A percentile compares a stretch with the other conserved stretches of the same genome.
Conservation (phyloP, 2,329 filamentous ascomycete species). For the Beauveria sp. region DNA sequence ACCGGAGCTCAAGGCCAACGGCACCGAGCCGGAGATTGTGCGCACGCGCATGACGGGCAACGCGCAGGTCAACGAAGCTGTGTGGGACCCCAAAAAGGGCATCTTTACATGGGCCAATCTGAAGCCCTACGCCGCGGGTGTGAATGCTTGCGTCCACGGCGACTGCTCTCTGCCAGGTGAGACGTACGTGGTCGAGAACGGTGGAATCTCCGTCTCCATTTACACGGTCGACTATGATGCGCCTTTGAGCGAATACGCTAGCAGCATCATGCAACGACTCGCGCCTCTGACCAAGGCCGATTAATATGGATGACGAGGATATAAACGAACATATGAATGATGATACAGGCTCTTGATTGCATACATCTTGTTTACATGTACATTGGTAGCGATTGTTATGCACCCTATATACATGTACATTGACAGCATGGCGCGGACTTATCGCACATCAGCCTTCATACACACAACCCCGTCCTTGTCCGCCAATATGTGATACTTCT, state of each 20-base stretch:
- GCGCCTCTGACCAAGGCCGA: constrained; percentile 15
- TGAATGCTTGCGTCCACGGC: constrained; percentile 43
- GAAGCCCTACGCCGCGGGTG: constrained; percentile 28
- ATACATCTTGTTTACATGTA: neutral
- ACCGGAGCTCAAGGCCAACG: constrained; percentile 33
- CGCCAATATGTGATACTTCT: neutral
- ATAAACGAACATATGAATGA: neutral
- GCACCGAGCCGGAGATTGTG: constrained; percentile 33
- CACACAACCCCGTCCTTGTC: constrained; percentile 9
- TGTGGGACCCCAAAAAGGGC: constrained; percentile 33
- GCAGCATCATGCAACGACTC: constrained; percentile 19
- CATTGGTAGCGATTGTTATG: neutral
- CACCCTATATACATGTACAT: neutral
- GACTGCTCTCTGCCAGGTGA: constrained; percentile 43
- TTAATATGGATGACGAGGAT: neutral
- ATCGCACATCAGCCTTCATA: constrained; percentile 10
- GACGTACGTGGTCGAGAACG: constrained; percentile 36
- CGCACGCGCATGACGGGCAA: constrained; percentile 42
- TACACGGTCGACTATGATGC: constrained; percentile 46
- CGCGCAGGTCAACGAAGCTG: constrained; percentile 37
- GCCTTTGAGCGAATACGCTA: constrained; percentile 23
- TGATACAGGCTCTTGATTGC: neutral
- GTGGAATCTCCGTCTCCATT: constrained; percentile 33
- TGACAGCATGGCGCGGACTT: neutral
- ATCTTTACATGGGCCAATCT: constrained; percentile 35